These are phyloP conservation scores for Beauveria varroae DNA, from an alignment of 2,329 filamentous ascomycete genomes.

Conservation along the genomic window DNA sequence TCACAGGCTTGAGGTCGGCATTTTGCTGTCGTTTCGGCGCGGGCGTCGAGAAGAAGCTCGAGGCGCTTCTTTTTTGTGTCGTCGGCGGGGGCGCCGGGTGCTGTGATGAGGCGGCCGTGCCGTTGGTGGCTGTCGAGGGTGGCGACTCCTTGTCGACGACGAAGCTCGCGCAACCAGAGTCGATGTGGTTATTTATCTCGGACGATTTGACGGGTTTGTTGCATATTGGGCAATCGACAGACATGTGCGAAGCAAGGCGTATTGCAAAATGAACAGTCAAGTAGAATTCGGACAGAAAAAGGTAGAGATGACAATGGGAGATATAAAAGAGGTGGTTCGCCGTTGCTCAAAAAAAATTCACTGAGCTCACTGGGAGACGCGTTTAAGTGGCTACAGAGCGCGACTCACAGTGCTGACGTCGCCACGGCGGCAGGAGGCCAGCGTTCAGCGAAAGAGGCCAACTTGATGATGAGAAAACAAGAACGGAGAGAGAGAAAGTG, in stretches of 20 bases:
- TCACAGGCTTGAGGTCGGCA: constrained; percentile 22
- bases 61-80: constrained; percentile 47
- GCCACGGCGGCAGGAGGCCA: not conserved
- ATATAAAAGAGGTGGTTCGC: not conserved
- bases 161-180: constrained; percentile 68
- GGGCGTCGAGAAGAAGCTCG: constrained; percentile 56
- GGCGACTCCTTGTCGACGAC: constrained; percentile 45
- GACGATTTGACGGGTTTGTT: constrained; percentile 60
- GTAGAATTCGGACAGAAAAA: not conserved
- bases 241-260: constrained; percentile 19
- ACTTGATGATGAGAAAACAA: too few relatives aligned
- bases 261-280: too few relatives aligned
- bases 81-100: constrained; percentile 20
- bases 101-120: constrained; percentile 18
- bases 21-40: constrained; percentile 48
- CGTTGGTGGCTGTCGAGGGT: constrained; percentile 21
- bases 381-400: constrained; percentile 4
- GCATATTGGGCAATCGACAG: constrained; percentile 77
- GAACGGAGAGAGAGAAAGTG: too few relatives aligned
- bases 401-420: not conserved
- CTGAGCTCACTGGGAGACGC: not conserved
- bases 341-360: not conserved
- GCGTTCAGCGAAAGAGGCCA: too few relatives aligned
- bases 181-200: constrained; percentile 85
- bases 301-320: not conserved